Evolutionary conservation across 2,329 filamentous ascomycete species (phyloP), one percentile per base, ranked within the genome.

Genomic region (Pseudogymnoascus sp.): DNA sequence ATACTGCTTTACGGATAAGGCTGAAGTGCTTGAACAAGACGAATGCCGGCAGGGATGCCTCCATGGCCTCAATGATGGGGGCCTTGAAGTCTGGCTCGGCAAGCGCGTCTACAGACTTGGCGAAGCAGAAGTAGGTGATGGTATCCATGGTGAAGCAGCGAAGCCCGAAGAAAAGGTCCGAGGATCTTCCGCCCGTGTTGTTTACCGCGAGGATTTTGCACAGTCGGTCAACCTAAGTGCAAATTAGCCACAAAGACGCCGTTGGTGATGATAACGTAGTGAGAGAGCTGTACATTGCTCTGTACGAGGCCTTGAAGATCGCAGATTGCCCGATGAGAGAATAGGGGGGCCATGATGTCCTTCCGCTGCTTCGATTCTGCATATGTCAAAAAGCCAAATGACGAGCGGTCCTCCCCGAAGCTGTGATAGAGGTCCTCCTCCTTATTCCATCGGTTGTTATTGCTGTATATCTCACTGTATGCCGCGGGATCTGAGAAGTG

Each of bases 401-500:
- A 76, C n/a, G 76, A 77, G 16, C 73, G 67, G 64, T 78, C 73
- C 62, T 76, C 72, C 62, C 74, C 74, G 64, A 80, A 79, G 44
- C 71, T 71, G 16, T 70, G 68, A 65, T 80, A 80, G 1, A 78
- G 68, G 0, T 42, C 63, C 1, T 65, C 66, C 44, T 79, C 76
- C 62, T 80, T 79, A 64, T 78, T 73, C 76, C 76, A 78, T 14
- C 72, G 70, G 50, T 75, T 75, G 40, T 70, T 72, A 59, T 71
- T 70, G 66, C 74, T 76, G 68, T 79, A 79, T 38, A 79, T 79
- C 38, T 76, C 76, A 65, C 76, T 70, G 66, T 78, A 79, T 24
- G 74, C 76, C 6, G 72, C 60, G 1, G 77, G 77, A 16, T 74
- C 71, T 8, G 72, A 73, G 68, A 79, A 79, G 64, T 79, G 76